phyloP scores from a whole-genome alignment of 805 yeast genomes.

The Lachancea meyersii region DNA sequence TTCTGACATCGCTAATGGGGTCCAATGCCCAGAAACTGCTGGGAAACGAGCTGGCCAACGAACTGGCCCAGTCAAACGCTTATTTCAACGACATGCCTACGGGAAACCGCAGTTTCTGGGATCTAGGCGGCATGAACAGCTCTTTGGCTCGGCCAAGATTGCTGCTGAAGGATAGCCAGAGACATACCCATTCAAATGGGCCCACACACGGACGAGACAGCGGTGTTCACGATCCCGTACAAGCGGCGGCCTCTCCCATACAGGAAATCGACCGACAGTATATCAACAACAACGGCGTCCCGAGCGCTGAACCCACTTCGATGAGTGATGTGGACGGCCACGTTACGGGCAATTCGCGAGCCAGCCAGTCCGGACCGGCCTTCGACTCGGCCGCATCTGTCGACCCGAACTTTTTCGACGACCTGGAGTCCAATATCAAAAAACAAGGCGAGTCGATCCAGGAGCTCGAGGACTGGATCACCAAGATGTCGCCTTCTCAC shows the following conservation, averaged over 20 bases:
- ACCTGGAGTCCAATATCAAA: slow-evolving; percentile 26
- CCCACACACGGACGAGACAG: not conserved
- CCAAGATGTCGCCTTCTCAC: slow-evolving; percentile 9
- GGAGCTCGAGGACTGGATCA: slow-evolving; percentile 29
- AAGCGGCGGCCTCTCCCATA: slow-evolving; percentile 6
- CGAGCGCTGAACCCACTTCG: not conserved
- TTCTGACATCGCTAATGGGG: slow-evolving; percentile 61
- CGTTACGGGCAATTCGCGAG: not conserved
- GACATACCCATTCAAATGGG: slow-evolving; percentile 2
- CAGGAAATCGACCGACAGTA: slow-evolving; percentile 10
- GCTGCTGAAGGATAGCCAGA: slow-evolving; percentile 21
- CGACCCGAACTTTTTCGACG: slow-evolving; percentile 16
- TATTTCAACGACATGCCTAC: slow-evolving; percentile 1
- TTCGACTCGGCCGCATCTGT: slow-evolving; percentile 6
- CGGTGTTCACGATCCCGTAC: not conserved
- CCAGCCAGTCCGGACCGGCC: slow-evolving; percentile 5
- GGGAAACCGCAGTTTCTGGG: slow-evolving; percentile 3
- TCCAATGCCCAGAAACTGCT: slow-evolving; percentile 11
- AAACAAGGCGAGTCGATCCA: slow-evolving; percentile 30
- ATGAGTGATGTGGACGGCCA: not conserved
- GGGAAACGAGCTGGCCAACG: slow-evolving; percentile 11
- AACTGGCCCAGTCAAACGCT: slow-evolving; percentile 9
- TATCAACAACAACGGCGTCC: not conserved
- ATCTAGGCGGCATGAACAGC: slow-evolving; percentile 3
- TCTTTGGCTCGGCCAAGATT: slow-evolving; percentile 9